These are phyloP conservation scores for Penicillium samsonianum DNA, from an alignment of 495 filamentous ascomycete species.

Conservation along the genomic window DNA sequence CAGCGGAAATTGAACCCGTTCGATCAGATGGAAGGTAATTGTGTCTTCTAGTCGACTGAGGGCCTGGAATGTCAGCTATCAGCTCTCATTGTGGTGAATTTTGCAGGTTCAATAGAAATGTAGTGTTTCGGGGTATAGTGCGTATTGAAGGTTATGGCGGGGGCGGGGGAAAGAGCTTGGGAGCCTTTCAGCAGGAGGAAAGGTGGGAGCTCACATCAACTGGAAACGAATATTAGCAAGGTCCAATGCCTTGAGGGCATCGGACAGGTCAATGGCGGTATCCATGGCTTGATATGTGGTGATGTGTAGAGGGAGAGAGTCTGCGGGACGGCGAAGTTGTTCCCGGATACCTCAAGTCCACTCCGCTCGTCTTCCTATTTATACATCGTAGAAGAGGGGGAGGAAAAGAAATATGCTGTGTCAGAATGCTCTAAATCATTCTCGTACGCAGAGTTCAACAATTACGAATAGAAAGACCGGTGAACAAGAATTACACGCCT, in stretches of 20 bases:
- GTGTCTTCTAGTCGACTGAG: constrained; percentile 94
- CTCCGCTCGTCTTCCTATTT: constrained; percentile 3
- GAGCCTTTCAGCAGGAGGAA: background rate
- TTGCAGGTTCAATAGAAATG: background rate
- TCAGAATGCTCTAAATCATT: background rate
- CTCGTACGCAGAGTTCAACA: background rate
- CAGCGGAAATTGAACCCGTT: constrained; percentile 94
- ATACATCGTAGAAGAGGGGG: background rate
- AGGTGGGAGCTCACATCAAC: constrained; percentile 67
- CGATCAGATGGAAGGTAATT: constrained; percentile 97
- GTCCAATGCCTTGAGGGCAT: constrained; percentile 81
- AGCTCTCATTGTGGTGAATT: background rate
- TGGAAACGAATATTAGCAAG: constrained; percentile 93
- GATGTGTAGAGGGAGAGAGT: constrained; percentile 16
- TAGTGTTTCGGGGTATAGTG: background rate
- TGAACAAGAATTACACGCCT: background rate
- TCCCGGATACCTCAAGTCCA: constrained; percentile 11
- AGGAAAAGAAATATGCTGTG: background rate
- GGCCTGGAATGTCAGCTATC: constrained; percentile 11
- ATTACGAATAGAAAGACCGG: background rate
- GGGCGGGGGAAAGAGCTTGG: constrained; percentile 11
- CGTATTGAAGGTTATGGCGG: constrained; percentile 13
- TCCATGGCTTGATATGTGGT: constrained; percentile 64
- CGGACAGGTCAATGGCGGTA: constrained; percentile 80
- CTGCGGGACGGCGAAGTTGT: constrained; percentile 20